phyloP scores from a whole-genome alignment of 1,139 yeast genomes.

The Candida sp. region DNA sequence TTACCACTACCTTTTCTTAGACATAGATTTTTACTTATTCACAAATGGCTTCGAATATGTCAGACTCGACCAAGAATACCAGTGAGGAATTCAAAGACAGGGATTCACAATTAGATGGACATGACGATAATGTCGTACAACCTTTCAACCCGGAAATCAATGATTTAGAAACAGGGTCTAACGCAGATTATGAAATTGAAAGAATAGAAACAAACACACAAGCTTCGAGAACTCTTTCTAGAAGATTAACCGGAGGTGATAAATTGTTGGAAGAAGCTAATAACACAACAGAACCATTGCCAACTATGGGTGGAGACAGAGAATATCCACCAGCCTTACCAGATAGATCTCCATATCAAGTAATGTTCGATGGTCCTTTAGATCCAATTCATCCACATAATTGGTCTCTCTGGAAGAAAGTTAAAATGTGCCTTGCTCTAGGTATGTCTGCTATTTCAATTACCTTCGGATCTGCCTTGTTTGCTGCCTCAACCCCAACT shows the following conservation, averaged over 20 bases:
- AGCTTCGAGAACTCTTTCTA: conserved; percentile 23
- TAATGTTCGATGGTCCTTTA: conserved; percentile 46
- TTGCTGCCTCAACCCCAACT: conserved; percentile 24
- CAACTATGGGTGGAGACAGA: conserved; percentile 37
- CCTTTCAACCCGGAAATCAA: not conserved
- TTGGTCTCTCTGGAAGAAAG: conserved; percentile 33
- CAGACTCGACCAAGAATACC: not conserved
- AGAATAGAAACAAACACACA: conserved; percentile 24
- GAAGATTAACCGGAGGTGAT: conserved; percentile 32
- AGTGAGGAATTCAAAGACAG: not conserved
- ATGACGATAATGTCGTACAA: not conserved
- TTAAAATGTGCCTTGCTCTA: conserved; percentile 21
- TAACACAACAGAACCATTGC: conserved; percentile 26
- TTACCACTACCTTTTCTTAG: too few relatives aligned
- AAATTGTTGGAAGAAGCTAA: conserved; percentile 21
- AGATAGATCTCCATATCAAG: conserved; percentile 30
- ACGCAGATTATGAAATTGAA: conserved; percentile 21
- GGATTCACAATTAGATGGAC: not conserved
- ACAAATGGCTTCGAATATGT: not conserved
- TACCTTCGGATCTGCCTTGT: conserved; percentile 51
- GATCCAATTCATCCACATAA: conserved; percentile 51
- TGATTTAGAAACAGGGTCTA: not conserved
- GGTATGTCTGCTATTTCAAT: conserved; percentile 32
- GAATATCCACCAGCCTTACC: conserved; percentile 35
- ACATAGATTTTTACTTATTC: too few relatives aligned